Percentiles rank a stretch among this genome's conserved stretches.
phyloP scores from a whole-genome alignment of 441 rosid genomes.

The Raphanus hybrid region DNA sequence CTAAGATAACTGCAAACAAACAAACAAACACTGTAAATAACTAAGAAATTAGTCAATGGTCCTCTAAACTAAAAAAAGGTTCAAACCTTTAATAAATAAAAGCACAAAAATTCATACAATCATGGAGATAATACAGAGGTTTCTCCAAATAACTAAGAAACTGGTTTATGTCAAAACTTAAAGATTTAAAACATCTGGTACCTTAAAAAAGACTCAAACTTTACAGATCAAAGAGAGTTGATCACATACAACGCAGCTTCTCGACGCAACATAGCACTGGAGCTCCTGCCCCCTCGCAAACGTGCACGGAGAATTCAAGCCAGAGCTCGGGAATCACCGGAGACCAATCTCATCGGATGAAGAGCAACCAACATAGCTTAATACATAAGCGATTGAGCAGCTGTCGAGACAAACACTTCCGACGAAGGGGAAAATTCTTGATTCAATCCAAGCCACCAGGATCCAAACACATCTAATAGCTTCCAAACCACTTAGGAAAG shows the following conservation, averaged over 20 bases:
- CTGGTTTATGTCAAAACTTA: not conserved
- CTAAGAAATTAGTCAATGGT: not conserved
- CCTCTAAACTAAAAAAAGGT: conserved; percentile 1
- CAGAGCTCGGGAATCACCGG: too few relatives aligned
- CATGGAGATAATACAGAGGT: not conserved
- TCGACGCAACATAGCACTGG: conserved; percentile 90
- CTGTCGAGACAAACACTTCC: too few relatives aligned
- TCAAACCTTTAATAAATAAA: not conserved
- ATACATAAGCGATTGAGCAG: too few relatives aligned
- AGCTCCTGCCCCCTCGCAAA: conserved; percentile 89
- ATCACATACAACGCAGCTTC: conserved; percentile 82
- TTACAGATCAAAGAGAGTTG: not conserved
- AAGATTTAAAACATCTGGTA: not conserved
- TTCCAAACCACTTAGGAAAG: too few relatives aligned
- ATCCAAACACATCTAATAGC: too few relatives aligned
- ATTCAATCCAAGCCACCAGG: too few relatives aligned
- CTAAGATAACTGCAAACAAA: too few relatives aligned
- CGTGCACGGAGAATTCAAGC: conserved; percentile 39
- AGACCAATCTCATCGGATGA: too few relatives aligned
- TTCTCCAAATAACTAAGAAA: too few relatives aligned
- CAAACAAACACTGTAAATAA: not conserved
- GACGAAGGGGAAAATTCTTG: too few relatives aligned
- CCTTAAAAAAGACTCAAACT: not conserved
- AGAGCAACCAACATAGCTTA: too few relatives aligned
- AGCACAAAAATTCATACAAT: not conserved